Percentiles rank a stretch among this genome's conserved stretches.
These are phyloP conservation scores for Saccharomyces hybrid DNA, from an alignment of 1,139 yeast genomes.

Conservation along the genomic window DNA sequence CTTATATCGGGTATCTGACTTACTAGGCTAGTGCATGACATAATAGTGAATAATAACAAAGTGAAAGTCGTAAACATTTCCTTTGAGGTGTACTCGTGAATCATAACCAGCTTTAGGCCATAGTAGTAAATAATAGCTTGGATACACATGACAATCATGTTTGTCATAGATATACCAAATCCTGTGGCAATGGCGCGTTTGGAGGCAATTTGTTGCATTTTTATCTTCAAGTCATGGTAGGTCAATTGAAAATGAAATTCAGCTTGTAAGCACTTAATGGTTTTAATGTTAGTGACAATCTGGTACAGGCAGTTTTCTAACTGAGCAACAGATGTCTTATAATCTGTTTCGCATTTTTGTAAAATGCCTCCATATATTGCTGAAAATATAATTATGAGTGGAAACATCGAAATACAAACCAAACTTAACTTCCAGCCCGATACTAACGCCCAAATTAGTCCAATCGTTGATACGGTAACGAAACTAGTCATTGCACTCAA, in stretches of 20 bases:
- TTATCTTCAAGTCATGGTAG: constrained; percentile 31
- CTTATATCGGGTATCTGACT: constrained; percentile 66
- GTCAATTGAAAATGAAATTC: constrained; percentile 39
- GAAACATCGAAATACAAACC: constrained; percentile 70
- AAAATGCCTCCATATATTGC: constrained; percentile 45
- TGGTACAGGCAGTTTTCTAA: constrained; percentile 54
- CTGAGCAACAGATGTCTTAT: constrained; percentile 49
- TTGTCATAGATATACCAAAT: constrained; percentile 52
- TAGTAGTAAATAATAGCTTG: constrained; percentile 67
- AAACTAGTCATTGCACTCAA: constrained; percentile 48
- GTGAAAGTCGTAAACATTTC: constrained; percentile 64
- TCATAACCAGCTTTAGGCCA: constrained; percentile 63
- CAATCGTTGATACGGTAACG: constrained; percentile 46
- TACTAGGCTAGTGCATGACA: constrained; percentile 52
- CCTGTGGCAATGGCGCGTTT: constrained; percentile 47
- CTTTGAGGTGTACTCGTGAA: constrained; percentile 44
- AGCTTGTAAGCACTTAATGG: constrained; percentile 52
- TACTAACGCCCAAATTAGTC: constrained; percentile 67
- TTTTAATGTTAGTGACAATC: constrained; percentile 49
- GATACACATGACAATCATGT: constrained; percentile 48
- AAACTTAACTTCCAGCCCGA: constrained; percentile 84
- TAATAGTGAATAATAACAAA: constrained; percentile 62
- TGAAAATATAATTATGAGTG: constrained; percentile 48
- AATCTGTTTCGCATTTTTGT: constrained; percentile 48
- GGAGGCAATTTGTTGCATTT: constrained; percentile 34